Percentiles rank a stretch among this genome's conserved stretches.
These are phyloP conservation scores for Isabelozyma gotoi DNA, from an alignment of 805 yeast genomes.

Conservation along the genomic window DNA sequence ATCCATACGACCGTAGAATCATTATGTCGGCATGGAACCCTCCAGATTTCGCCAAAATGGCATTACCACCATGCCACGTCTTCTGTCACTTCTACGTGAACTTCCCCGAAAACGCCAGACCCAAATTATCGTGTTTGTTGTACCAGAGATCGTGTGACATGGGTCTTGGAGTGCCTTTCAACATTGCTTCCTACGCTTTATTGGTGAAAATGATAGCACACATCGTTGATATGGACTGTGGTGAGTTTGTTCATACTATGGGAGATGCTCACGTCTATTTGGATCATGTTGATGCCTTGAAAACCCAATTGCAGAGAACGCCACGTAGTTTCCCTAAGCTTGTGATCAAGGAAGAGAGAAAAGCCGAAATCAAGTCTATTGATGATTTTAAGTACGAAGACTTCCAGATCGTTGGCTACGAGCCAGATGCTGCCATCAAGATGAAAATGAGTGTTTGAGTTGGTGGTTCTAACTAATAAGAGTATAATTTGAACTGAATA, in stretches of 20 bases:
- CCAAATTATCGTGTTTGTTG: constrained; percentile 79
- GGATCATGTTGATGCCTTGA: constrained; percentile 90
- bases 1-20: constrained; percentile 93
- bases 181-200: constrained; percentile 93
- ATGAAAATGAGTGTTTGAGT: constrained; percentile 95
- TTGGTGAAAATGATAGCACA: constrained; percentile 94
- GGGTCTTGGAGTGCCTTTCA: constrained; percentile 99
- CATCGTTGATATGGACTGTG: constrained; percentile 92
- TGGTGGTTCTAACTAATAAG: not conserved
- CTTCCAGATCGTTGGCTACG: constrained; percentile 75
- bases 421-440: constrained; percentile 79
- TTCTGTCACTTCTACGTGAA: constrained; percentile 93
- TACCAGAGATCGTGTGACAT: constrained; percentile 98
- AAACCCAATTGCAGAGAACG: constrained; percentile 70
- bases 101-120: constrained; percentile 59
- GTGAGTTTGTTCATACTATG: constrained; percentile 91
- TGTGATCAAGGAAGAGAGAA: constrained; percentile 57
- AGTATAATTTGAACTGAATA: too few relatives aligned
- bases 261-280: constrained; percentile 96
- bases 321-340: constrained; percentile 85
- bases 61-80: constrained; percentile 97
- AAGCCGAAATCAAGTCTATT: constrained; percentile 53
- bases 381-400: constrained; percentile 91
- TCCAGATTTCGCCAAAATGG: constrained; percentile 90
- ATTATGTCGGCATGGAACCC: constrained; percentile 99